Conservation (phyloP, 768 basidiomycete genomes). For the Agrocybe chaxingu region DNA sequence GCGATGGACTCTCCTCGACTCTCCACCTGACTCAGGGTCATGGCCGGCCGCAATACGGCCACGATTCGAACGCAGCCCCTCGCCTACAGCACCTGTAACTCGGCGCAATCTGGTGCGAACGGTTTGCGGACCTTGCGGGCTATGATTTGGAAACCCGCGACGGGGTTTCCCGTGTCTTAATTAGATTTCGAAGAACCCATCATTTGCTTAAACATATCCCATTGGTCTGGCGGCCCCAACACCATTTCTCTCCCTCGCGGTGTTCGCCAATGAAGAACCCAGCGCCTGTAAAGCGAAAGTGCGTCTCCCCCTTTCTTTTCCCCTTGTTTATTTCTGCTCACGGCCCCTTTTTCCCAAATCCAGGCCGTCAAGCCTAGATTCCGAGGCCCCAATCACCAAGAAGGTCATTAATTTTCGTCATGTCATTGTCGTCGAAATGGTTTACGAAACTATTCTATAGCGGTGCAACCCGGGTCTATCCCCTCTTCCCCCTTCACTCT, state of each 20-base stretch:
- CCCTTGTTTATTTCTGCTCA: not conserved
- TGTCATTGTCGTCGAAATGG: not conserved
- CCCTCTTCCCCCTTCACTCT: slow-evolving; percentile 14
- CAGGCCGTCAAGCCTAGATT: too few relatives aligned
- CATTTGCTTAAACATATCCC: not conserved
- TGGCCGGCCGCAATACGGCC: not conserved
- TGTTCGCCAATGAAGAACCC: not conserved
- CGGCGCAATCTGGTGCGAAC: not conserved
- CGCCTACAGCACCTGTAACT: not conserved
- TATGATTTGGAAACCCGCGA: not conserved
- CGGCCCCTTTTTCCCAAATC: too few relatives aligned
- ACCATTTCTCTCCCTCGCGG: not conserved
- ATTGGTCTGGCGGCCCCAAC: not conserved
- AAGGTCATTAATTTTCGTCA: not conserved
- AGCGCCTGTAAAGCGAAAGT: slow-evolving; percentile 5
- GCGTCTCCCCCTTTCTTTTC: slow-evolving; percentile 3
- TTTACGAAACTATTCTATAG: slow-evolving; percentile 12
- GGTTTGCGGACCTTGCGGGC: slow-evolving; percentile 1
- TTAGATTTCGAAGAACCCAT: not conserved
- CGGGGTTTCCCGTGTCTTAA: slow-evolving; percentile 5
- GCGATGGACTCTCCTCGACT: not conserved
- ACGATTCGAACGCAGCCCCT: not conserved
- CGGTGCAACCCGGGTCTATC: slow-evolving; percentile 11
- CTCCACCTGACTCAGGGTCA: slow-evolving; percentile 1
- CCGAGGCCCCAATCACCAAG: too few relatives aligned